These are phyloP conservation scores for Clavispora asparagi DNA, from an alignment of 805 yeast species.

Conservation along the genomic window DNA sequence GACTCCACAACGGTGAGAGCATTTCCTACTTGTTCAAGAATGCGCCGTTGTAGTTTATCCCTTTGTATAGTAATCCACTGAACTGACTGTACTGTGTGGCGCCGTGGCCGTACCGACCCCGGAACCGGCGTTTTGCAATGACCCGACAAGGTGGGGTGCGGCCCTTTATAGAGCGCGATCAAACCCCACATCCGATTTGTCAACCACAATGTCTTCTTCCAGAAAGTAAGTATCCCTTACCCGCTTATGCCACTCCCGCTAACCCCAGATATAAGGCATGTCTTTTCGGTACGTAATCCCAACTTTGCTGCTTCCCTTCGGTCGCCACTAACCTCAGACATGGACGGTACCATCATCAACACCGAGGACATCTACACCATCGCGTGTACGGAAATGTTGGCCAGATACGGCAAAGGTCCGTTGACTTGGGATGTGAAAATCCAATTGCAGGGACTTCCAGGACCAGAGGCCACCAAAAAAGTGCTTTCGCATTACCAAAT, in stretches of 20 bases:
- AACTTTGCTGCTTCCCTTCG: not conserved
- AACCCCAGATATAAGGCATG: conserved; percentile 49
- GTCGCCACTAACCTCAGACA: conserved; percentile 42
- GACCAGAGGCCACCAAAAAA: conserved; percentile 60
- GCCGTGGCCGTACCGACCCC: no score
- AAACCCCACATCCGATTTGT: not conserved
- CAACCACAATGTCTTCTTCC: not conserved
- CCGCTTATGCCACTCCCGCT: not conserved
- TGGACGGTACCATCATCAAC: conserved; percentile 93
- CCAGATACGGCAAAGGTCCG: conserved; percentile 68
- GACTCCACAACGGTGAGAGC: conserved; percentile 85
- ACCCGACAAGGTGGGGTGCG: not conserved
- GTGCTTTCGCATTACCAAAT: conserved; percentile 56
- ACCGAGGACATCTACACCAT: conserved; percentile 90
- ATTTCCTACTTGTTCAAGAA: conserved; percentile 72
- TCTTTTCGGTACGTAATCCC: conserved; percentile 53
- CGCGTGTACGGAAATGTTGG: conserved; percentile 62
- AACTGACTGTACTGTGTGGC: not conserved
- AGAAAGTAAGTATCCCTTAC: not conserved
- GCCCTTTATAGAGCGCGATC: not conserved
- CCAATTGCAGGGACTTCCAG: conserved; percentile 88
- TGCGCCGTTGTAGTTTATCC: conserved; percentile 39
- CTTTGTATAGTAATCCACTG: not conserved
- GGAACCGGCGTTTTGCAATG: no score
- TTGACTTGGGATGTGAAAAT: conserved; percentile 89